phyloP scores from a whole-genome alignment of 495 filamentous ascomycete species.

The Neurospora tetrasperma region DNA sequence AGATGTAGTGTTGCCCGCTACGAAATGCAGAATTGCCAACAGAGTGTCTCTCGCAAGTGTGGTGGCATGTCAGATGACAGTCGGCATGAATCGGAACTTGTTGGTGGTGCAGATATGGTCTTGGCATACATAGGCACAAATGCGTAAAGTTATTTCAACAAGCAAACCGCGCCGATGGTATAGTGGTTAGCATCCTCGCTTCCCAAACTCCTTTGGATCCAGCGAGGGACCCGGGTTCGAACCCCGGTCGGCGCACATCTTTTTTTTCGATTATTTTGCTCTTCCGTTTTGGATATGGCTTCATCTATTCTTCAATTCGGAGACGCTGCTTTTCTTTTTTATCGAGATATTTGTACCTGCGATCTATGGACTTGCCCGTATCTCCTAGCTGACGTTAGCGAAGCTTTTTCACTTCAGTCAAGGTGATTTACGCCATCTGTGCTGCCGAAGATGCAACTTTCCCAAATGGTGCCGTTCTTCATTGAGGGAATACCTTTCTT shows the following conservation, averaged over 20 bases:
- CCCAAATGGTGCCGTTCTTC: background rate
- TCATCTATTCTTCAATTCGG: background rate
- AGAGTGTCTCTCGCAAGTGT: background rate
- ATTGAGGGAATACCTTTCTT: background rate
- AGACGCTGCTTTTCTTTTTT: background rate
- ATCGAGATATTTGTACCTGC: background rate
- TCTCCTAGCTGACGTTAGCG: background rate
- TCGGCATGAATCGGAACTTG: background rate
- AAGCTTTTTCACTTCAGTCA: background rate
- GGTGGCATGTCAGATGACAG: background rate
- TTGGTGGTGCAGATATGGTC: background rate
- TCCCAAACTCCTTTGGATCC: background rate
- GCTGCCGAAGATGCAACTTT: background rate
- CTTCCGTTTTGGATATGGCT: background rate
- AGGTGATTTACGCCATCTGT: background rate
- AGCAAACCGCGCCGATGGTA: background rate
- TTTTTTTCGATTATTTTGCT: background rate
- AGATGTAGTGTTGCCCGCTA: background rate
- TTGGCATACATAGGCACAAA: background rate
- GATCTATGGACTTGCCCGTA: background rate
- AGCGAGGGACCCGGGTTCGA: conserved; percentile 1
- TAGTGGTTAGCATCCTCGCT: conserved; percentile 1
- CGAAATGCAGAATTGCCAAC: background rate
- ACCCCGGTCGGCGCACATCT: background rate
- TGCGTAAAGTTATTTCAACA: background rate